Base-by-base conservation (phyloP, 169 alveolate species). In the Eimeria zaria region DNA sequence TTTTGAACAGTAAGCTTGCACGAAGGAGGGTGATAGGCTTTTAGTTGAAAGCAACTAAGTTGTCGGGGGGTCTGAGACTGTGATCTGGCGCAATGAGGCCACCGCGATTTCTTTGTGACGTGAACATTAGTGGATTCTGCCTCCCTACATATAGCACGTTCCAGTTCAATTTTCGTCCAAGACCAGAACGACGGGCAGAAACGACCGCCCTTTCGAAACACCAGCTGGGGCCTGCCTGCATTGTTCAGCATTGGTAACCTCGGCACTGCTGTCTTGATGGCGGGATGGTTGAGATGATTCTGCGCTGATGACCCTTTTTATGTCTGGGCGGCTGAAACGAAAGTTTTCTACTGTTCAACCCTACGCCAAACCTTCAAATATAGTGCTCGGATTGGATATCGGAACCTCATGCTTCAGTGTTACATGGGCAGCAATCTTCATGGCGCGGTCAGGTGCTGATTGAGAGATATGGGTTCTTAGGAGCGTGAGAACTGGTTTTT, bases 1-100 rank as follows among this genome's bases (percentile, higher is more conserved):
- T 60, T 60, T 20, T 85, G 93, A 55, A 39, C 80, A 4, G 93
- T 85, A 85, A 39, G 93, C 62, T 0, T 27, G 60, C 55, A 1
- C 87, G 5, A 69, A 33, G 27, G 80, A 16, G 33, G n/a, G 44
- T 8, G 6, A 33, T 24, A 1, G 51, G 33, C 51, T 69, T 36
- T 30, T 33, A n/a, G 33, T 33, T 46, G 48, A 9, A 6, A 30
- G 12, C 12, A 69, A 1, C 18, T 22, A 11, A 27, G 18, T 18
- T 62, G 73, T 62, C 12, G 20, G 11, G 33, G 73, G 69, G 69
- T 30, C 30, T 2, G 16, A 0, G 16, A 24, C 27, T 6, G 69
- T 16, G 67, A 58, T 58, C n/a, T 58, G 67, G 16, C 16, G 67
- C 67, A 58, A 58, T 58, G 67, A 16, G 24, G 27, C n/a, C 7